phyloP scores from a whole-genome alignment of 2,329 filamentous ascomycete species.

The Alternaria ventricosa region DNA sequence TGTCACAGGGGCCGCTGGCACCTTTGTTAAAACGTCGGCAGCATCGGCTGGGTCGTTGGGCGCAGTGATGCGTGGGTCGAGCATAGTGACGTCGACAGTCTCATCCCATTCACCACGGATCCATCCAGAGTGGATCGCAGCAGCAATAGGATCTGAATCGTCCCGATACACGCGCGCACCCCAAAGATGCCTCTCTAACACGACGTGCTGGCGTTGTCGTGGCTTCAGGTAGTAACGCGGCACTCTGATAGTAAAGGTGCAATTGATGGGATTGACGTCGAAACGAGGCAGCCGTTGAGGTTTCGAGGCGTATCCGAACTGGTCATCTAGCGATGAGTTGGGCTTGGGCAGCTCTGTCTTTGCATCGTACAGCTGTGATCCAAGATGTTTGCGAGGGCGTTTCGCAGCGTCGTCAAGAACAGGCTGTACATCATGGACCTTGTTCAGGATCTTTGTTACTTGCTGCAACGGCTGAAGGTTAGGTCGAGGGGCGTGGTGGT shows the following conservation, averaged over 20 bases:
- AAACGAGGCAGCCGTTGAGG: slow-evolving; percentile 80
- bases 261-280: slow-evolving; percentile 77
- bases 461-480: slow-evolving; percentile 33
- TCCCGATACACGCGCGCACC: slow-evolving; percentile 95
- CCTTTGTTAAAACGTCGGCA: slow-evolving; percentile 50
- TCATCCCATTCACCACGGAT: slow-evolving; percentile 87
- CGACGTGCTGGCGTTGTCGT: slow-evolving; percentile 80
- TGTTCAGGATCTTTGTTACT: slow-evolving; percentile 66
- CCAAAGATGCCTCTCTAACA: slow-evolving; percentile 81
- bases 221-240: slow-evolving; percentile 77
- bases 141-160: slow-evolving; percentile 90
- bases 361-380: slow-evolving; percentile 81
- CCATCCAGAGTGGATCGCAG: slow-evolving; percentile 92
- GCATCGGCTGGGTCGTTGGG: slow-evolving; percentile 51
- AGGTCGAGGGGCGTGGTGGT: slow-evolving; percentile 40
- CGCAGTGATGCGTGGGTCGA: slow-evolving; percentile 63
- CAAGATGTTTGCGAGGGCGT: slow-evolving; percentile 78
- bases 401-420: slow-evolving; percentile 75
- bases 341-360: slow-evolving; percentile 60
- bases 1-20: slow-evolving; percentile 62
- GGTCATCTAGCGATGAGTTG: slow-evolving; percentile 55
- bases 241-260: slow-evolving; percentile 86
- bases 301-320: slow-evolving; percentile 64
- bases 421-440: slow-evolving; percentile 60
- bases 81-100: slow-evolving; percentile 72